A percentile compares a stretch with the other conserved stretches of the same genome.
These are phyloP conservation scores for Ophiorrhiza pumila DNA, from an alignment of 257 asterid genomes.

Conservation along the genomic window DNA sequence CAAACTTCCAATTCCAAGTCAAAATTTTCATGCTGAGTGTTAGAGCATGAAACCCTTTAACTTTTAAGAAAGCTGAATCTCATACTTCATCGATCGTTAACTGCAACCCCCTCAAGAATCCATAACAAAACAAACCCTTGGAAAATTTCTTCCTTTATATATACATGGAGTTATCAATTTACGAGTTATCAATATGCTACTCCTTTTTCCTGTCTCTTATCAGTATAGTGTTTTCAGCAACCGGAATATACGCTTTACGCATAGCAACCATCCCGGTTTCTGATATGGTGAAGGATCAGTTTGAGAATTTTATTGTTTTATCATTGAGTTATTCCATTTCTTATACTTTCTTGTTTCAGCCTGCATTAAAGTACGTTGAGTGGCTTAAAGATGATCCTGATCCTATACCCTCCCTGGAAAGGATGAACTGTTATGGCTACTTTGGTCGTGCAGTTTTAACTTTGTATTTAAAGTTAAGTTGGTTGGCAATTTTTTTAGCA, in stretches of 20 bases:
- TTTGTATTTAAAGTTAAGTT: not conserved
- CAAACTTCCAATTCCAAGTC: too few species aligned
- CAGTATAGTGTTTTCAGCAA: not conserved
- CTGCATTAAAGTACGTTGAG: not conserved
- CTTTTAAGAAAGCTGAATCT: too few species aligned
- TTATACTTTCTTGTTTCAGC: conserved; percentile 16
- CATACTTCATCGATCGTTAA: too few species aligned
- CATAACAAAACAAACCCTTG: too few species aligned
- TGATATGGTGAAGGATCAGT: not conserved
- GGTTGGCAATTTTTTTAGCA: not conserved
- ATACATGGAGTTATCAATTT: conserved; percentile 22
- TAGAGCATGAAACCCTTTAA: too few species aligned
- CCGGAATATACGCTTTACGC: conserved; percentile 8
- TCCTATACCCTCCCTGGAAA: not conserved
- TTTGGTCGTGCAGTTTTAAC: too few species aligned
- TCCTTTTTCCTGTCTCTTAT: conserved; percentile 4
- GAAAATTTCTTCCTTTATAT: too few species aligned
- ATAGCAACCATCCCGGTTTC: not conserved
- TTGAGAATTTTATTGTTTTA: not conserved
- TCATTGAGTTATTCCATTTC: not conserved
- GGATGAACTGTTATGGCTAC: not conserved
- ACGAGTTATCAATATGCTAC: conserved; percentile 17
- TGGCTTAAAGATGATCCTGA: not conserved
- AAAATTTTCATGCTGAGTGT: too few species aligned
- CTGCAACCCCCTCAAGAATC: too few species aligned